phyloP scores from a whole-genome alignment of 768 basidiomycete species.

The Termitomyces sp. region DNA sequence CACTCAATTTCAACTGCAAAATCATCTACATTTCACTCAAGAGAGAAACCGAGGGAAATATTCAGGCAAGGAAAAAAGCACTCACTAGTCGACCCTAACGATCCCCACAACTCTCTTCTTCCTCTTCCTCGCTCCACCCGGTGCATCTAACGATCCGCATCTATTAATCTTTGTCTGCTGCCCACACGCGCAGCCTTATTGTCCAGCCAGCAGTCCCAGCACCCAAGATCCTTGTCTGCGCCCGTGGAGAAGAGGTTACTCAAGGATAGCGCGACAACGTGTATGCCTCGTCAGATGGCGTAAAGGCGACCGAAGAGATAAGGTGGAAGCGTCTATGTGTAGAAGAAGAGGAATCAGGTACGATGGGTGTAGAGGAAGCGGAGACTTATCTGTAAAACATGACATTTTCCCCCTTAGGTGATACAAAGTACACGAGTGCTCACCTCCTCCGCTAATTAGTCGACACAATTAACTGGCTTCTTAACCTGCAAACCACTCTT shows the following conservation, averaged over 20 bases:
- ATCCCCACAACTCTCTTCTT: constrained; percentile 85
- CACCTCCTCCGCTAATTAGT: constrained; percentile 78
- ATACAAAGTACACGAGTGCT: constrained; percentile 8
- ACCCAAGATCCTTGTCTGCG: constrained; percentile 68
- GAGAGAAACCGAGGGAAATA: not conserved
- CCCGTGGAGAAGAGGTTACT: constrained; percentile 85
- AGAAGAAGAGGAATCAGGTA: too few relatives aligned
- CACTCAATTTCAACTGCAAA: constrained; percentile 83
- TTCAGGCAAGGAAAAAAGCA: constrained; percentile 1
- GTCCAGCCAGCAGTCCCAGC: constrained; percentile 88
- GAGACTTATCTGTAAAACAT: too few relatives aligned
- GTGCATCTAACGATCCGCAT: constrained; percentile 74
- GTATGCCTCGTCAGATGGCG: constrained; percentile 84
- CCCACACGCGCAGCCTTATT: constrained; percentile 88
- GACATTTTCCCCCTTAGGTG: too few relatives aligned
- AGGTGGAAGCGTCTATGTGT: constrained; percentile 74
- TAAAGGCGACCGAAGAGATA: constrained; percentile 81
- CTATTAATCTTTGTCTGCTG: constrained; percentile 89
- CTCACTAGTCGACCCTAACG: constrained; percentile 84
- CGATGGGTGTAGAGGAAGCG: too few relatives aligned
- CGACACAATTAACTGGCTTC: constrained; percentile 87
- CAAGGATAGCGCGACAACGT: constrained; percentile 81
- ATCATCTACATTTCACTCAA: constrained; percentile 57
- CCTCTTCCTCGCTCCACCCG: constrained; percentile 41
- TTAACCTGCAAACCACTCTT: constrained; percentile 79